A percentile compares a stretch with the other conserved stretches of the same genome.
Evolutionary conservation across 2,329 filamentous ascomycete species (phyloP).

Genomic region (Pestalotiopsis sp.): DNA sequence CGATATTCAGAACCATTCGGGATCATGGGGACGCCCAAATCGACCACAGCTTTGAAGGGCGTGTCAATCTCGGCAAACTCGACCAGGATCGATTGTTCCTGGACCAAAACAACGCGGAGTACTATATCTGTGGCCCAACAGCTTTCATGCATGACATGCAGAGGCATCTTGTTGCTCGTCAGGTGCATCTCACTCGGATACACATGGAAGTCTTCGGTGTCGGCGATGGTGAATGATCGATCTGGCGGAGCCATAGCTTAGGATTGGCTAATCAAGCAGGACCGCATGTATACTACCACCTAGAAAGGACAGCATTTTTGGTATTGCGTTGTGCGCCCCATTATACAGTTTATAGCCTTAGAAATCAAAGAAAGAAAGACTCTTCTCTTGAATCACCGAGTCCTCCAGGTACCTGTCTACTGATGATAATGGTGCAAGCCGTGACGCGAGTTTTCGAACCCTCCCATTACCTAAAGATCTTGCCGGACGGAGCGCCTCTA

Average conservation of each 20-base stretch:
- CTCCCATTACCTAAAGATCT: no score
- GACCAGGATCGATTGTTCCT: conserved; percentile 57
- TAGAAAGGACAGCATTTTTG: background rate
- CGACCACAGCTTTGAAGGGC: conserved; percentile 62
- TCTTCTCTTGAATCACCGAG: no score
- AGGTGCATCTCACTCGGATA: conserved; percentile 61
- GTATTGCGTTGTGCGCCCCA: no score
- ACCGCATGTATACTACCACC: background rate
- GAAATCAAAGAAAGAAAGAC: no score
- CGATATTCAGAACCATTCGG: conserved; percentile 61
- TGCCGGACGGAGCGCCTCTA: no score
- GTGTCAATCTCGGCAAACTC: conserved; percentile 60
- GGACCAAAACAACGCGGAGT: conserved; percentile 57
- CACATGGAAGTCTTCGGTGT: conserved; percentile 72
- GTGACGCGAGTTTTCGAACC: no score
- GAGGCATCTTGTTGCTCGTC: conserved; percentile 52
- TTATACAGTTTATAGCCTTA: no score
- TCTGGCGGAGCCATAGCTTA: no score
- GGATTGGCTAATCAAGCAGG: background rate
- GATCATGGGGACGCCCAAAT: conserved; percentile 42
- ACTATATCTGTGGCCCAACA: conserved; percentile 73
- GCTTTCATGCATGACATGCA: conserved; percentile 69
- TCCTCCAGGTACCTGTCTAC: no score
- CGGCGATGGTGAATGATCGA: conserved; percentile 39
- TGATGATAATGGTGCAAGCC: no score